Conservation (phyloP, 768 basidiomycete species). For the Chalciporus pseudorubinellus region DNA sequence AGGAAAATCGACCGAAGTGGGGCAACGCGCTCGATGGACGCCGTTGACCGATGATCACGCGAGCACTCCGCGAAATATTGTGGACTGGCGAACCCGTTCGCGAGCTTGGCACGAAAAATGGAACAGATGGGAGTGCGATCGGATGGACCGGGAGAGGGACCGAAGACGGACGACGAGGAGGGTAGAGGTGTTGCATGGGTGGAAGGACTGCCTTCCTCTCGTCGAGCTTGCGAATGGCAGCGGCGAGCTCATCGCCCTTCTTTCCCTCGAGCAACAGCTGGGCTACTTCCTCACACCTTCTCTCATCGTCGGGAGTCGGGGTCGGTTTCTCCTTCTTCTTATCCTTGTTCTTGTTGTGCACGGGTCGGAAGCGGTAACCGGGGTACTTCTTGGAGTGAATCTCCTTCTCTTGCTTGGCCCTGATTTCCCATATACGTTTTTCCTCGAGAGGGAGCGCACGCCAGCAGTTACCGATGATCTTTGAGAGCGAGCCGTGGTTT, state of each 20-base stretch:
- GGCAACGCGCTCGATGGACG: constrained; percentile 51
- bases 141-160: constrained; percentile 54
- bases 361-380: constrained; percentile 51
- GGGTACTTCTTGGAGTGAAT: constrained; percentile 70
- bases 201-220: constrained; percentile 2
- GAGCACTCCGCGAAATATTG: constrained; percentile 43
- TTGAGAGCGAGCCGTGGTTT: constrained; percentile 47
- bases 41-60: constrained; percentile 43
- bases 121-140: constrained; percentile 44
- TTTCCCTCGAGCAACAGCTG: constrained; percentile 63
- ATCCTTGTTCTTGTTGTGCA: constrained; percentile 45
- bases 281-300: constrained; percentile 52
- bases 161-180: constrained; percentile 57
- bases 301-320: constrained; percentile 26
- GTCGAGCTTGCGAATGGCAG: constrained; percentile 57
- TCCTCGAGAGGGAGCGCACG: constrained; percentile 66
- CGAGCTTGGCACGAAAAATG: constrained; percentile 41
- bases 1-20: constrained; percentile 26
- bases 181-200: constrained; percentile 26
- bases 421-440: constrained; percentile 69
- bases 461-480: constrained; percentile 60
- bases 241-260: constrained; percentile 66
- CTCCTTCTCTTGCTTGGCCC: constrained; percentile 71
- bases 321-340: constrained; percentile 36
- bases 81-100: constrained; percentile 44